Conservation (phyloP, 371 early-diverging fungal genomes). For the Basidiobolus meristosporus region DNA sequence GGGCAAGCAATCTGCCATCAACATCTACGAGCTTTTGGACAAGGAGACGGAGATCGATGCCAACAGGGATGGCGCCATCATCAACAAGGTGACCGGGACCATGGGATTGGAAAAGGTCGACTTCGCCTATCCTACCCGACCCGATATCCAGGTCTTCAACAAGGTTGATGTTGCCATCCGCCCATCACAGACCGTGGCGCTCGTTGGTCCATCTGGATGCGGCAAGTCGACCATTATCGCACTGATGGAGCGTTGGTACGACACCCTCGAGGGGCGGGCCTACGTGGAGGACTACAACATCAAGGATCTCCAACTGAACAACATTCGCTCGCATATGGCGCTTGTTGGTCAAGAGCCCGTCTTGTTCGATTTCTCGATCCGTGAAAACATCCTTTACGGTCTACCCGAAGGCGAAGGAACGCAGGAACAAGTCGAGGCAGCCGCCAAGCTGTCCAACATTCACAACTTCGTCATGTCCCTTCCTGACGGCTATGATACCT, state of each 20-base stretch:
- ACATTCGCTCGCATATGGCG: constrained; percentile 50
- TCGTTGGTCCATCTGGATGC: constrained; percentile 56
- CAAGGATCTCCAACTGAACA: constrained; percentile 27
- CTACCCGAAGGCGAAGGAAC: constrained; percentile 9
- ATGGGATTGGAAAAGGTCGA: constrained; percentile 30
- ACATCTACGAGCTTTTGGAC: constrained; percentile 33
- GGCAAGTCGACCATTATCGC: constrained; percentile 50
- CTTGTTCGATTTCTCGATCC: constrained; percentile 64
- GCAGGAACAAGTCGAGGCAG: constrained; percentile 34
- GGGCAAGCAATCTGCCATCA: constrained; percentile 68
- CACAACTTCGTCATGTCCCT: constrained; percentile 50
- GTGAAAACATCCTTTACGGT: constrained; percentile 63
- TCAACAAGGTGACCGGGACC: constrained; percentile 23
- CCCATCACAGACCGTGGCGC: constrained; percentile 54
- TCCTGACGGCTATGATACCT: constrained; percentile 60
- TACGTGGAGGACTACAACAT: constrained; percentile 33
- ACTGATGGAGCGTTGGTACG: constrained; percentile 58
- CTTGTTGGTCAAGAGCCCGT: constrained; percentile 81
- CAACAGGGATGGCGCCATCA: constrained; percentile 12
- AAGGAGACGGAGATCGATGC: constrained; percentile 27
- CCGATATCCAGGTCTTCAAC: constrained; percentile 51
- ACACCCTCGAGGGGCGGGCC: constrained; percentile 23
- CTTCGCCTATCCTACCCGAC: constrained; percentile 74
- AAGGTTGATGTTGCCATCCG: constrained; percentile 34
- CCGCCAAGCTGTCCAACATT: constrained; percentile 50